These are phyloP conservation scores for Sclerotinia glacialis DNA, from an alignment of 2,329 filamentous ascomycete species.

Conservation along the genomic window DNA sequence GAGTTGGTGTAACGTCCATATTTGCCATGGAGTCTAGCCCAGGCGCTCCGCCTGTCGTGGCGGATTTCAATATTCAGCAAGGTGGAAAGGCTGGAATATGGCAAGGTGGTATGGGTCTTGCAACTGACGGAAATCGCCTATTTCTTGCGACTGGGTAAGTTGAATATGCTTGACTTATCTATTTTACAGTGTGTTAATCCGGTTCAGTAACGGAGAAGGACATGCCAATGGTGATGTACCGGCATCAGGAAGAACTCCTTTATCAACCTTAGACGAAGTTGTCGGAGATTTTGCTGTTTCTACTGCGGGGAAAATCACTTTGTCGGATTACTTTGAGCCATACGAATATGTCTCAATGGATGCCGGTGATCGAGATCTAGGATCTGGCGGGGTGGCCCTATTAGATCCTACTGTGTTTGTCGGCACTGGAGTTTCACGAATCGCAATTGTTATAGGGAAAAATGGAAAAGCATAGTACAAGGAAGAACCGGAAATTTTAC, in stretches of 20 bases:
- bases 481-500: too few relatives aligned
- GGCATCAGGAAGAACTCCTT: constrained; percentile 43
- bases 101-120: constrained; percentile 42
- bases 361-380: constrained; percentile 50
- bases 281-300: constrained; percentile 49
- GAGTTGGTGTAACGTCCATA: constrained; percentile 38
- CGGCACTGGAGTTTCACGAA: constrained; percentile 1
- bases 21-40: constrained; percentile 46
- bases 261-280: constrained; percentile 48
- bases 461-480: constrained; percentile 42
- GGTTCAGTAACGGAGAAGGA: not conserved
- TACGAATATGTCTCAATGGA: constrained; percentile 50
- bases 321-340: constrained; percentile 52
- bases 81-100: constrained; percentile 45
- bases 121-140: constrained; percentile 39
- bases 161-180: not conserved
- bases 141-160: constrained; percentile 37
- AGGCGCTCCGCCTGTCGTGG: constrained; percentile 39
- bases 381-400: constrained; percentile 46
- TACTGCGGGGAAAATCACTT: constrained; percentile 44
- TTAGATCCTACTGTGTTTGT: constrained; percentile 34
- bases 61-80: constrained; percentile 37
- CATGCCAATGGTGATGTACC: constrained; percentile 16
- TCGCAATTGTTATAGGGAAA: constrained; percentile 38
- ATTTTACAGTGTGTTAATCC: not conserved